Percentiles rank a stretch among this genome's conserved stretches.
These are phyloP conservation scores for Cenococcum geophilum DNA, from an alignment of 495 filamentous ascomycete species.

Conservation along the genomic window DNA sequence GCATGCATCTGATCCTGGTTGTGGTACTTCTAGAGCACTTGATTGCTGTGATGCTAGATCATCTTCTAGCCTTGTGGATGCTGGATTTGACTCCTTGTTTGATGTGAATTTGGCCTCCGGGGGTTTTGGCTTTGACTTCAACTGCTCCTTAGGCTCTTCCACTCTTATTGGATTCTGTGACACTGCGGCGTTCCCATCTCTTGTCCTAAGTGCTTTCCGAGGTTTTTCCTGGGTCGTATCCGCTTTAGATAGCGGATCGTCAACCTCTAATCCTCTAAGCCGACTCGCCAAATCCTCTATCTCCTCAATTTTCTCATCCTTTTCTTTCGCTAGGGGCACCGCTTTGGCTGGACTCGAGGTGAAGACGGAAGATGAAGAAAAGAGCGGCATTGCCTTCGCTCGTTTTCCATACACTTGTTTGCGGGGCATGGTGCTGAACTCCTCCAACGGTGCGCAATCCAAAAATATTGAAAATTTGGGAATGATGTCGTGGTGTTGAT, in stretches of 20 bases:
- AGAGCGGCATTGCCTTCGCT: slow-evolving; percentile 14
- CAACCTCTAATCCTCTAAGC: background rate
- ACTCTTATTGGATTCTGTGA: background rate
- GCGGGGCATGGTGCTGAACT: slow-evolving; percentile 28
- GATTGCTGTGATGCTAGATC: background rate
- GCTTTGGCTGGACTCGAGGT: slow-evolving; percentile 5
- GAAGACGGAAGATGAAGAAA: slow-evolving; percentile 13
- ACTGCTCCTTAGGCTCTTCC: background rate
- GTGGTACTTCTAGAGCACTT: background rate
- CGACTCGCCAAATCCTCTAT: background rate
- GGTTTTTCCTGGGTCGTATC: background rate
- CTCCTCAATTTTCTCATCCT: background rate
- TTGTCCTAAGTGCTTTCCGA: background rate
- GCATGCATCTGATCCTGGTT: background rate
- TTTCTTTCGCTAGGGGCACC: background rate
- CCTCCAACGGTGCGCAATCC: too few relatives aligned
- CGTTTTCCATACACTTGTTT: slow-evolving; percentile 37
- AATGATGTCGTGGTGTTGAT: too few relatives aligned
- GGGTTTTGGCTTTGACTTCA: background rate
- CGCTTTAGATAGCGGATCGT: background rate
- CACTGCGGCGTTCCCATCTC: background rate
- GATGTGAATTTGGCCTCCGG: background rate
- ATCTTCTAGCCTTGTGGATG: background rate
- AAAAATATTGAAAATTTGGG: too few relatives aligned
- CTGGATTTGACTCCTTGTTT: background rate